These are phyloP conservation scores for Blastobotrys aristatus DNA, from an alignment of 1,139 yeast genomes.

Conservation along the genomic window DNA sequence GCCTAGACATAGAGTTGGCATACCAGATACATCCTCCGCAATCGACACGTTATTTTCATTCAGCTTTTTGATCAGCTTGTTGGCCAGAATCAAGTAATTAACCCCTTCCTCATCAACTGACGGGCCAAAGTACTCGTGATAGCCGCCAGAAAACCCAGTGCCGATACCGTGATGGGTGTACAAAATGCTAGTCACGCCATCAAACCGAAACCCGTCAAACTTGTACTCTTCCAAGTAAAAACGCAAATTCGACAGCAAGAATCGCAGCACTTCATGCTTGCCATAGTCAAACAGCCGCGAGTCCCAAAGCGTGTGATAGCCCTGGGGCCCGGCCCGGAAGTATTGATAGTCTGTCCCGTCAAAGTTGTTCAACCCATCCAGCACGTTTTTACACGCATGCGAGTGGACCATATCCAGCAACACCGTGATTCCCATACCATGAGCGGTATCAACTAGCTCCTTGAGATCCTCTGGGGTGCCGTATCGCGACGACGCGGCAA, in stretches of 20 bases:
- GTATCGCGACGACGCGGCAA: slow-evolving; percentile 81
- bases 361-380: slow-evolving; percentile 87
- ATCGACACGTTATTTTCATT: slow-evolving; percentile 62
- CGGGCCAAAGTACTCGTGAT: slow-evolving; percentile 82
- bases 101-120: slow-evolving; percentile 84
- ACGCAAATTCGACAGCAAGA: slow-evolving; percentile 80
- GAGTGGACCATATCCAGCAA: slow-evolving; percentile 91
- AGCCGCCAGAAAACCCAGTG: slow-evolving; percentile 84
- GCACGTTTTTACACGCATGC: slow-evolving; percentile 90
- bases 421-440: slow-evolving; percentile 79
- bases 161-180: slow-evolving; percentile 90
- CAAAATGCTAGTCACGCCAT: slow-evolving; percentile 93
- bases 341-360: slow-evolving; percentile 96
- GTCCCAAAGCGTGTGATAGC: slow-evolving; percentile 91
- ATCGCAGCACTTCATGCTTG: slow-evolving; percentile 82
- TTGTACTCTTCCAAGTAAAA: slow-evolving; percentile 76
- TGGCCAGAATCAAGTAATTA: slow-evolving; percentile 82
- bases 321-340: slow-evolving; percentile 83
- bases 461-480: slow-evolving; percentile 95
- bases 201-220: slow-evolving; percentile 95
- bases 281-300: slow-evolving; percentile 90
- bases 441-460: slow-evolving; percentile 88
- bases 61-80: slow-evolving; percentile 59
- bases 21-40: slow-evolving; percentile 97
- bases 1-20: slow-evolving; percentile 88